Conservation (phyloP, 768 basidiomycete species). For the Rickenella mellea region DNA sequence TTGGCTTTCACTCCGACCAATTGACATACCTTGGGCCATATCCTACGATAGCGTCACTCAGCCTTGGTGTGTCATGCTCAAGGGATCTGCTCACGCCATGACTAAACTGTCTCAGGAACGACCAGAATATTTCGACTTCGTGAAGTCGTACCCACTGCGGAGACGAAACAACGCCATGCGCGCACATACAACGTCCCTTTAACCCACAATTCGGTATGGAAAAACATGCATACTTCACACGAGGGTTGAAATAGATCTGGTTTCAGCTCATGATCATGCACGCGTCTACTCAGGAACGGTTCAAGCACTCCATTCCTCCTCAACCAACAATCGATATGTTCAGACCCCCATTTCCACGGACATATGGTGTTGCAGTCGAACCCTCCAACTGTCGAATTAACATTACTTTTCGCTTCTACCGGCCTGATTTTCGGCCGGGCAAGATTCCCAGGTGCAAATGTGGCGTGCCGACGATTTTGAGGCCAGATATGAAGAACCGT, state of each 20-base stretch:
- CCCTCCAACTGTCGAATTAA: conserved; percentile 65
- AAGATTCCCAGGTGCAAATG: conserved; percentile 69
- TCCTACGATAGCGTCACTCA: conserved; percentile 78
- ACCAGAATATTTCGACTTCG: conserved; percentile 62
- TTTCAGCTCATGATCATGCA: conserved; percentile 78
- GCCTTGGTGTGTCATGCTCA: conserved; percentile 43
- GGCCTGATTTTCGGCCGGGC: conserved; percentile 66
- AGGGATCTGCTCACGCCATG: not conserved
- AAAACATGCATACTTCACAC: not conserved
- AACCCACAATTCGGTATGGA: conserved; percentile 65
- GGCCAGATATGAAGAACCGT: conserved; percentile 73
- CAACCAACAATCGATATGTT: conserved; percentile 65
- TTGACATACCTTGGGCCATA: conserved; percentile 76
- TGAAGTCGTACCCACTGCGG: conserved; percentile 63
- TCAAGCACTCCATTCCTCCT: conserved; percentile 73
- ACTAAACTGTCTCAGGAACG: conserved; percentile 37
- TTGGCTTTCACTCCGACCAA: conserved; percentile 78
- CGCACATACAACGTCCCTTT: conserved; percentile 73
- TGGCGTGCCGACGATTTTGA: conserved; percentile 55
- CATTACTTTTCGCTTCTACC: conserved; percentile 79
- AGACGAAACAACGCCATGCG: conserved; percentile 45
- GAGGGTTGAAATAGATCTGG: conserved; percentile 1
- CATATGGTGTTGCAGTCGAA: not conserved
- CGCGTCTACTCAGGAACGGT: conserved; percentile 71
- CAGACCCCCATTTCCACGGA: conserved; percentile 40